Percentiles rank a stretch among this genome's conserved stretches.
Conservation (phyloP, 164 flowering plant species). For the Magnolia sinica region DNA sequence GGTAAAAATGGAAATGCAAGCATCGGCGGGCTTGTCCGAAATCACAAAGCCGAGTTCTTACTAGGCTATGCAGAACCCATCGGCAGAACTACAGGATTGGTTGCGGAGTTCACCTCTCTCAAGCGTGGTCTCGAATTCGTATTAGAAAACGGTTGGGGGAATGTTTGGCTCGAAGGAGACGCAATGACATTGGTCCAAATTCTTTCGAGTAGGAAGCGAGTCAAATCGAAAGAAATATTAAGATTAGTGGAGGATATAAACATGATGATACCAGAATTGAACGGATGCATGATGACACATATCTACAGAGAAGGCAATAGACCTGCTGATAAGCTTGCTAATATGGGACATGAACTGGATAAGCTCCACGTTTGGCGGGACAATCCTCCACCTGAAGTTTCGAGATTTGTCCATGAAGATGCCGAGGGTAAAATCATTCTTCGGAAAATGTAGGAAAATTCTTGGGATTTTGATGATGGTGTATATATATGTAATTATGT, state of each 20-base stretch:
- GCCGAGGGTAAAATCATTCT: conserved; percentile 39
- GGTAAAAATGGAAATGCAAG: conserved; percentile 43
- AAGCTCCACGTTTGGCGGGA: conserved; percentile 50
- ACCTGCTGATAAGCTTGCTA: conserved; percentile 68
- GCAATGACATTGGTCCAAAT: conserved; percentile 53
- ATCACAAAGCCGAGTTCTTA: conserved; percentile 63
- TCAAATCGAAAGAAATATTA: conserved; percentile 33
- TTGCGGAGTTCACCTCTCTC: conserved; percentile 59
- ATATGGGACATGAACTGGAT: conserved; percentile 44
- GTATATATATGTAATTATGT: not conserved
- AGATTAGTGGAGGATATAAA: conserved; percentile 41
- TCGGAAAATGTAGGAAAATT: not conserved
- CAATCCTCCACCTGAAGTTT: conserved; percentile 44
- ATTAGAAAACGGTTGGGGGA: conserved; percentile 58
- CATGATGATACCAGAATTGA: conserved; percentile 42
- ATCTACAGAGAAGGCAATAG: conserved; percentile 68
- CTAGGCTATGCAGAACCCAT: conserved; percentile 75
- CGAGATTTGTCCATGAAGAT: conserved; percentile 51
- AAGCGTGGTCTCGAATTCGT: conserved; percentile 60
- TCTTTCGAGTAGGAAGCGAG: conserved; percentile 19
- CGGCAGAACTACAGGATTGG: conserved; percentile 43
- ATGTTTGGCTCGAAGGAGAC: conserved; percentile 80
- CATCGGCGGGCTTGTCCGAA: conserved; percentile 71
- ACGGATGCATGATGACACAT: conserved; percentile 44
- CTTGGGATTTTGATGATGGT: not conserved